Evolutionary conservation across 1,139 yeast genomes (phyloP).

Genomic region (Meyerozyma guilliermondii): DNA sequence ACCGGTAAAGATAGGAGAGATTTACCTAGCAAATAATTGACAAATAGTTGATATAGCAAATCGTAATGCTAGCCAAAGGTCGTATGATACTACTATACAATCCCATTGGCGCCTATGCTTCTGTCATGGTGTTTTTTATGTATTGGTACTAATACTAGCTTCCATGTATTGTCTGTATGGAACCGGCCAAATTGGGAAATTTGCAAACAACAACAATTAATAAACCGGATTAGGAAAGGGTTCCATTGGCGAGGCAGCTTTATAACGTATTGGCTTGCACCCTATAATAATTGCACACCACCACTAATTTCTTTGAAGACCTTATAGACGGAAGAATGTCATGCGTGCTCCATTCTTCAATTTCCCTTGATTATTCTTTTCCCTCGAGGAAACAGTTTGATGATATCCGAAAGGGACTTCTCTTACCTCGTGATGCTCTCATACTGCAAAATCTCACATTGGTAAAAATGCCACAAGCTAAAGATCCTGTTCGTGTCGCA

Average conservation of each 20-base stretch:
- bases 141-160: too few species aligned
- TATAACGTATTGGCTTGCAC: neutral
- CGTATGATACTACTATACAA: too few species aligned
- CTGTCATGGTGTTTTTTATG: too few species aligned
- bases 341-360: slow-evolving; percentile 12
- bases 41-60: too few species aligned
- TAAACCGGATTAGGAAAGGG: slow-evolving; percentile 13
- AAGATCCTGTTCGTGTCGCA: slow-evolving; percentile 8
- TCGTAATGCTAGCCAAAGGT: too few species aligned
- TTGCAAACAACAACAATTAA: slow-evolving; percentile 18
- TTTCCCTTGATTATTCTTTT: slow-evolving; percentile 18
- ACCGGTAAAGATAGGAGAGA: neutral
- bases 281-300: slow-evolving; percentile 2
- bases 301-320: neutral
- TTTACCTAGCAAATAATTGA: too few species aligned
- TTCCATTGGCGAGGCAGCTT: neutral
- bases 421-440: slow-evolving; percentile 12
- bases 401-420: neutral
- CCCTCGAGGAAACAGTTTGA: slow-evolving; percentile 9
- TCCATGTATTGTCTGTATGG: neutral
- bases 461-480: slow-evolving; percentile 13
- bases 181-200: neutral
- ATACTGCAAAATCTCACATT: slow-evolving; percentile 23
- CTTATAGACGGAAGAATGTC: slow-evolving; percentile 4
- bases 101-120: too few species aligned